Conservation (phyloP, 2,329 filamentous ascomycete genomes). For the Diaporthe humulicola region DNA sequence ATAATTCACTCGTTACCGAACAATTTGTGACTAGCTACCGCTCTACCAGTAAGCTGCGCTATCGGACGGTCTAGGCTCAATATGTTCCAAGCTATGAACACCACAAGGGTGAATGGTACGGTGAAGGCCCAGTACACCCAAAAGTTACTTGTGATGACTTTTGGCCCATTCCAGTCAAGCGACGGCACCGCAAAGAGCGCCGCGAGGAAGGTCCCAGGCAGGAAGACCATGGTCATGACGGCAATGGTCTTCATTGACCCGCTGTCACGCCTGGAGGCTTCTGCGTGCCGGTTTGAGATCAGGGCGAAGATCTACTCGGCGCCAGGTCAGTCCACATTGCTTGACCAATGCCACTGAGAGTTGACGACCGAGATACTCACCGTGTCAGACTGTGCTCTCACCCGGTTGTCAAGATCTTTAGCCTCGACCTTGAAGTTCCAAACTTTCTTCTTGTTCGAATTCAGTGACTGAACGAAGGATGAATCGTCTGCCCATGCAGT, state of each 20-base stretch:
- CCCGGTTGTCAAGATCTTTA: background rate
- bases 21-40: background rate
- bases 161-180: conserved; percentile 35
- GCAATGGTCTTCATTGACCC: conserved; percentile 53
- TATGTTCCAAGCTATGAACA: conserved; percentile 29
- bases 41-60: too few relatives aligned
- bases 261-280: conserved; percentile 53
- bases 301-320: background rate
- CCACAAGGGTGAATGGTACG: conserved; percentile 39
- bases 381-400: background rate
- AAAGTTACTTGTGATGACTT: conserved; percentile 38
- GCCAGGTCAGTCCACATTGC: background rate
- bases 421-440: background rate
- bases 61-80: too few relatives aligned
- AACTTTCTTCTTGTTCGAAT: background rate
- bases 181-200: conserved; percentile 46
- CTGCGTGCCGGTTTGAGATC: conserved; percentile 34
- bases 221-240: conserved; percentile 53
- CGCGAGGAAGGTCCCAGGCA: conserved; percentile 54
- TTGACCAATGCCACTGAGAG: accelerated
- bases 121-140: conserved; percentile 44
- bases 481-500: background rate
- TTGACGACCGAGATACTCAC: background rate
- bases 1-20: background rate
- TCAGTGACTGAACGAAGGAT: background rate